A percentile compares a stretch with the other conserved stretches of the same genome.
These are phyloP conservation scores for Lactarius tabidus DNA, from an alignment of 768 basidiomycete species.

Conservation along the genomic window DNA sequence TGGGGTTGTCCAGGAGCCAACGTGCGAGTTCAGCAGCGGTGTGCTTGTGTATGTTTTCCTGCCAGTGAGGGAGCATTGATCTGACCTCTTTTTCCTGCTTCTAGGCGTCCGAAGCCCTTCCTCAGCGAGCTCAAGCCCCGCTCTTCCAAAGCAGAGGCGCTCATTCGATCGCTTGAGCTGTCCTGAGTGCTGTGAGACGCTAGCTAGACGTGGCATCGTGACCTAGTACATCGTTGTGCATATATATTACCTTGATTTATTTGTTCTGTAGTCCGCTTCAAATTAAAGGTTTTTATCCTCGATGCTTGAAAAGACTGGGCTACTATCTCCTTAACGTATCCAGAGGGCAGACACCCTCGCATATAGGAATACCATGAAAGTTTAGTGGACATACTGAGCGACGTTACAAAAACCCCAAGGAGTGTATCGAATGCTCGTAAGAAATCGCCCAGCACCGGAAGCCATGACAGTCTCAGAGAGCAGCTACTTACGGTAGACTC, in stretches of 20 bases:
- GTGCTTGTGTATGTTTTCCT: conserved; percentile 17
- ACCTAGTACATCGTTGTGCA: neutral
- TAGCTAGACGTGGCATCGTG: neutral
- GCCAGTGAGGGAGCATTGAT: neutral
- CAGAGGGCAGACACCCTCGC: no score
- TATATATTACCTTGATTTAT: no score
- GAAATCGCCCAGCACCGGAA: no score
- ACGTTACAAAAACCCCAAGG: conserved; percentile 51
- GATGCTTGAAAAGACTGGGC: no score
- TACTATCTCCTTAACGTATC: no score
- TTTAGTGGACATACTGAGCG: conserved; percentile 33
- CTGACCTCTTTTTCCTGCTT: neutral
- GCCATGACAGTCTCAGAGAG: no score
- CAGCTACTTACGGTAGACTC: no score
- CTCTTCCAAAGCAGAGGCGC: conserved; percentile 21
- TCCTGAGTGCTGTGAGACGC: neutral
- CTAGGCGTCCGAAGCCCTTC: conserved; percentile 29
- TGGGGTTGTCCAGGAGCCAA: conserved; percentile 23
- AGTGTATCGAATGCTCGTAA: conserved; percentile 52
- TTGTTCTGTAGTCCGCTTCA: no score
- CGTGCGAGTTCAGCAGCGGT: conserved; percentile 21
- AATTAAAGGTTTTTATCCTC: no score
- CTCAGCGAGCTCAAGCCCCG: conserved; percentile 26
- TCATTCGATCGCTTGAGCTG: conserved; percentile 17
- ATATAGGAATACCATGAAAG: conserved; percentile 41